phyloP scores from a whole-genome alignment of 2,329 filamentous ascomycete genomes.

The Aspergillus sp. region DNA sequence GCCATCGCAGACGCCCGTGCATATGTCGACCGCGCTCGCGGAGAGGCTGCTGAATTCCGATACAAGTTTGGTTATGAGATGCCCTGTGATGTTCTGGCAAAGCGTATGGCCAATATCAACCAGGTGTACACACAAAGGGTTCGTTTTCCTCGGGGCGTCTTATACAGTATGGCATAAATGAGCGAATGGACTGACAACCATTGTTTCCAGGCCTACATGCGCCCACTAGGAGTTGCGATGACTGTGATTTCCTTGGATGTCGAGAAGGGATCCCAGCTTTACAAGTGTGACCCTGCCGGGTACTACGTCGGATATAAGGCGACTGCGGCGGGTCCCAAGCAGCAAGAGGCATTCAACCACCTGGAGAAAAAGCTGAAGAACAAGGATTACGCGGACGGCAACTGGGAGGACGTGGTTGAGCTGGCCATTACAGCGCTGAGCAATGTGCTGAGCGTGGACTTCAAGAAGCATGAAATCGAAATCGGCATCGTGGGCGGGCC shows the following conservation, averaged over 20 bases:
- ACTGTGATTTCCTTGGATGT: slow-evolving; percentile 91
- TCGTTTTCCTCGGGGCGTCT: slow-evolving; percentile 24
- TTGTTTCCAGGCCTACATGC: slow-evolving; percentile 74
- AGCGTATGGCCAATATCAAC: slow-evolving; percentile 96
- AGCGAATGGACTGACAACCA: slow-evolving; percentile 1
- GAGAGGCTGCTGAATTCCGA: slow-evolving; percentile 92
- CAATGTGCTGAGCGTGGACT: slow-evolving; percentile 95
- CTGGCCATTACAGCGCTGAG: slow-evolving; percentile 90
- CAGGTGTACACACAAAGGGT: slow-evolving; percentile 98
- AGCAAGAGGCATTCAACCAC: slow-evolving; percentile 97
- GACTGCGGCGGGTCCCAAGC: slow-evolving; percentile 92
- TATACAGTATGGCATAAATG: not conserved
- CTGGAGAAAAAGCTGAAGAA: slow-evolving; percentile 99
- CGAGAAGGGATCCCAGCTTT: slow-evolving; percentile 87
- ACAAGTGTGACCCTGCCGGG: slow-evolving; percentile 96
- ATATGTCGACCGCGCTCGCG: slow-evolving; percentile 83
- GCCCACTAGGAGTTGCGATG: slow-evolving; percentile 88
- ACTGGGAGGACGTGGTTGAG: slow-evolving; percentile 96
- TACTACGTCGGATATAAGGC: slow-evolving; percentile 99
- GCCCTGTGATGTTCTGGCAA: slow-evolving; percentile 93
- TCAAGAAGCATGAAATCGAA: slow-evolving; percentile 98
- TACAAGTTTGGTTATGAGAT: slow-evolving; percentile 99
- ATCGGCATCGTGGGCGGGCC: slow-evolving; percentile 94
- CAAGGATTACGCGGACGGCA: slow-evolving; percentile 87
- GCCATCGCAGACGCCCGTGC: slow-evolving; percentile 96